Evolutionary conservation across 2,329 filamentous ascomycete genomes (phyloP).

Genomic region (Penicillium sp.): DNA sequence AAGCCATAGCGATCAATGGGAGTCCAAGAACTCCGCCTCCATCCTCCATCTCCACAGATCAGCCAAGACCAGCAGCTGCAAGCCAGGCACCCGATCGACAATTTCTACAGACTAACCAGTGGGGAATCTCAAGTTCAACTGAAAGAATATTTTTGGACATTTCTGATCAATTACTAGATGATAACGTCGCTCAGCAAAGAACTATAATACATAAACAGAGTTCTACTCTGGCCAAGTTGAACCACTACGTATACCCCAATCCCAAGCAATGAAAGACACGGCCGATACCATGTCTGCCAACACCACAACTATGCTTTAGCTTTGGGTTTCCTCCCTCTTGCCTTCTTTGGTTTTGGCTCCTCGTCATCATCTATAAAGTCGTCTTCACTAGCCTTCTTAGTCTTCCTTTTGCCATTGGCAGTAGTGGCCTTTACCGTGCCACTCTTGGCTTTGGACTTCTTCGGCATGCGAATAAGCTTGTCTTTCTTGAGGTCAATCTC

Average conservation of each 20-base stretch:
- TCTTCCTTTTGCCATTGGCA: conserved; percentile 52
- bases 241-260: not conserved
- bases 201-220: conserved; percentile 8
- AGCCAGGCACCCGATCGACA: not conserved
- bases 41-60: conserved; percentile 21
- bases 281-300: not conserved
- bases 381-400: conserved; percentile 46
- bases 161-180: not conserved
- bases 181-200: not conserved
- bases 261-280: not conserved
- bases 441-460: conserved; percentile 62
- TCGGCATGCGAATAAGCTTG: conserved; percentile 93
- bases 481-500: conserved; percentile 89
- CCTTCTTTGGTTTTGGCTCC: conserved; percentile 59
- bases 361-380: conserved; percentile 39
- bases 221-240: conserved; percentile 6
- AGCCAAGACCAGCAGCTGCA: conserved; percentile 17
- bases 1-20: not conserved
- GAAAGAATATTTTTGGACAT: not conserved
- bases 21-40: conserved; percentile 10
- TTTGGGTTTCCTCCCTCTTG: conserved; percentile 39
- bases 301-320: conserved; percentile 21
- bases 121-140: not conserved
- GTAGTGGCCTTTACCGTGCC: conserved; percentile 30
- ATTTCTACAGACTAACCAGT: not conserved